phyloP scores from a whole-genome alignment of 75 land plant genomes.

The Picea glauca region DNA sequence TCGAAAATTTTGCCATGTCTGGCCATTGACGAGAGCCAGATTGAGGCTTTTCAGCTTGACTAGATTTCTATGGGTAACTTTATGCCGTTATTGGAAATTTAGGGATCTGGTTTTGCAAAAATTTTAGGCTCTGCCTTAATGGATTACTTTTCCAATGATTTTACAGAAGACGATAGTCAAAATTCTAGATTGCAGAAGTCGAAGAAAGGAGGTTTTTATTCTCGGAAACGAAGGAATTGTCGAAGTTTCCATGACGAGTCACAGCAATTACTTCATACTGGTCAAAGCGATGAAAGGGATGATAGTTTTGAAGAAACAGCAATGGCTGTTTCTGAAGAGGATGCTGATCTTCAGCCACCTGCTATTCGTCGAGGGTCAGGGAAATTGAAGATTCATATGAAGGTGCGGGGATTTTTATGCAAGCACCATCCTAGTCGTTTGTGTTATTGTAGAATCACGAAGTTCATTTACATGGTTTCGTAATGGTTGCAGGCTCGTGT shows the following conservation, averaged over 20 bases:
- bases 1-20: background rate
- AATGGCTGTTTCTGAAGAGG: constrained; percentile 37
- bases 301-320: constrained; percentile 37
- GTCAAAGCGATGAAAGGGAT: constrained; percentile 30
- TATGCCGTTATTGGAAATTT: background rate
- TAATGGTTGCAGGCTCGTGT: constrained; percentile 18
- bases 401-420: background rate
- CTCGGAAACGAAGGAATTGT: constrained; percentile 4
- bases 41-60: background rate
- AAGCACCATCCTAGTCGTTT: background rate
- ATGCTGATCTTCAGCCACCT: constrained; percentile 42
- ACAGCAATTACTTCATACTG: background rate
- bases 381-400: constrained; percentile 20
- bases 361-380: constrained; percentile 24
- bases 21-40: too few relatives aligned
- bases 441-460: background rate
- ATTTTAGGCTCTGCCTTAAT: background rate
- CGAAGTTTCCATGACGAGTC: background rate
- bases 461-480: background rate
- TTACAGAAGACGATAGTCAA: constrained; percentile 9
- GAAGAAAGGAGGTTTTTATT: background rate
- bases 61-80: background rate
- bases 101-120: background rate
- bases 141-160: background rate
- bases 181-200: constrained; percentile 7